Evolutionary conservation across 352 stramenopile species (phyloP).

Genomic region (Phytophthora chlamydospora): DNA sequence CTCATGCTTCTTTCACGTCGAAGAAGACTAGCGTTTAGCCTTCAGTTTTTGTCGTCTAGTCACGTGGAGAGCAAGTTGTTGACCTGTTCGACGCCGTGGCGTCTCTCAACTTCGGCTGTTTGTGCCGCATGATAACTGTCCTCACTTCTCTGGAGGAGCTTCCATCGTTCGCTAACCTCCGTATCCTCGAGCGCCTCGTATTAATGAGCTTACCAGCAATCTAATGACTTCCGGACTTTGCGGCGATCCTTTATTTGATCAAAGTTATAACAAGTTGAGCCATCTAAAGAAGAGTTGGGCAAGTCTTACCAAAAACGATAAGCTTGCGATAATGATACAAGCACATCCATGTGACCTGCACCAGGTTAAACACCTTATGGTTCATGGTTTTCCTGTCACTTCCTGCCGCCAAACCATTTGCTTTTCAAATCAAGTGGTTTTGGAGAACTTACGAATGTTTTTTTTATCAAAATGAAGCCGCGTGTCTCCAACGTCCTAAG

Average conservation of each 20-base stretch:
- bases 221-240: slow-evolving; percentile 22
- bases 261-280: too few species aligned
- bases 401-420: too few species aligned
- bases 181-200: slow-evolving; percentile 22
- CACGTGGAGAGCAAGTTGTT: too few species aligned
- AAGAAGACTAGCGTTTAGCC: too few species aligned
- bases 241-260: slow-evolving; percentile 5
- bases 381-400: too few species aligned
- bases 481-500: neutral
- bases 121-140: slow-evolving; percentile 20
- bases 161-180: slow-evolving; percentile 7
- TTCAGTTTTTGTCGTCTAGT: too few species aligned
- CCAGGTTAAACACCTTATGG: too few species aligned
- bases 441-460: too few species aligned
- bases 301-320: neutral
- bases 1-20: slow-evolving; percentile 8
- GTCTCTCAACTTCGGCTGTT: slow-evolving; percentile 30
- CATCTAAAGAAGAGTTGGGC: neutral
- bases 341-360: too few species aligned
- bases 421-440: too few species aligned
- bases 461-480: too few species aligned
- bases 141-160: slow-evolving; percentile 9
- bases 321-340: too few species aligned
- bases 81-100: slow-evolving; percentile 31
- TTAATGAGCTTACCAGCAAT: slow-evolving; percentile 9